A percentile compares a stretch with the other conserved stretches of the same genome.
Evolutionary conservation across 106 monocot species (phyloP).

Genomic region (Dendrobium nobile): DNA sequence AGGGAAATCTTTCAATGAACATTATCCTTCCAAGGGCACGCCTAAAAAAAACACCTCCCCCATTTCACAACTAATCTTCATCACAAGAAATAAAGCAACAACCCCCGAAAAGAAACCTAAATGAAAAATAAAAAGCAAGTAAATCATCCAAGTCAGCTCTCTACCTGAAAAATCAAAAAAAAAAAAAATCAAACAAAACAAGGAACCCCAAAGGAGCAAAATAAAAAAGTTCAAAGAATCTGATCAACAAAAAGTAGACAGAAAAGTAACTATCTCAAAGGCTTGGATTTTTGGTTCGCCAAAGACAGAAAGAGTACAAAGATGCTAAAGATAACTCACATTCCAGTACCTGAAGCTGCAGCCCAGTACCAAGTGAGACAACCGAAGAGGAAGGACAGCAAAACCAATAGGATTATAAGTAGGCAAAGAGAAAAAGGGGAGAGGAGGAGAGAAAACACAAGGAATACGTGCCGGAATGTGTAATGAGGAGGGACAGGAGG

Average conservation of each 20-base stretch:
- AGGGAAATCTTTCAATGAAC: no score
- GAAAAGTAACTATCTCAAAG: background rate
- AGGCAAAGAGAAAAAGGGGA: background rate
- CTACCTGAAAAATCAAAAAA: no score
- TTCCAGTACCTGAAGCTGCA: constrained; percentile 8
- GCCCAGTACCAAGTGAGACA: background rate
- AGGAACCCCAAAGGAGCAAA: background rate
- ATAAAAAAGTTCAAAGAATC: background rate
- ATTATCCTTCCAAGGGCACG: no score
- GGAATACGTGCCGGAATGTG: background rate
- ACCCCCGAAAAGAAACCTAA: background rate
- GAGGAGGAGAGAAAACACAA: background rate
- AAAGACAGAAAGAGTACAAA: background rate
- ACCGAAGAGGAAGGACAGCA: background rate
- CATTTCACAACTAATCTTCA: no score
- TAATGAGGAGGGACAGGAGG: background rate
- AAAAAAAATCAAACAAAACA: background rate
- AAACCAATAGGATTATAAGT: background rate
- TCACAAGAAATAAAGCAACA: background rate
- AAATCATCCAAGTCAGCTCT: background rate
- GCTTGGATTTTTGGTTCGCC: background rate
- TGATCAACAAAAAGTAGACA: background rate
- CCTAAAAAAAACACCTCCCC: no score
- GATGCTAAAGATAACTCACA: background rate
- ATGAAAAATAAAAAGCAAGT: background rate